Evolutionary conservation across 2,329 filamentous ascomycete genomes (phyloP).

Genomic region (Paecilomyces dactylethromorphus): DNA sequence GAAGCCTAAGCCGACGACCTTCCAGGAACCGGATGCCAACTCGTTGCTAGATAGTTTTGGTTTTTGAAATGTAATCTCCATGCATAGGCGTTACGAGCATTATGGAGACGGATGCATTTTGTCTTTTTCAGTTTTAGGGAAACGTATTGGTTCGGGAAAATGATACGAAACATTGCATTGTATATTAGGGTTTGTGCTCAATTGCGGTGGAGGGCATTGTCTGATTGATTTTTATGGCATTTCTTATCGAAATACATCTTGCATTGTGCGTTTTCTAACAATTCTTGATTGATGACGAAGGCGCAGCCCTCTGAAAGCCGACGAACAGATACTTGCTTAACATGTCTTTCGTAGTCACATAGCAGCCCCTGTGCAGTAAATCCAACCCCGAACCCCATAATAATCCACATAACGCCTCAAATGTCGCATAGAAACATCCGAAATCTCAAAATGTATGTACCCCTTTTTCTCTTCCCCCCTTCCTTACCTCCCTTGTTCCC

Average conservation of each 20-base stretch:
- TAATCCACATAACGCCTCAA: neutral
- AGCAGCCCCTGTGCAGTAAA: neutral
- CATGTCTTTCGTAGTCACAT: neutral
- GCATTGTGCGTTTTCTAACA: neutral
- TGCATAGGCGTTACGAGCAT: neutral
- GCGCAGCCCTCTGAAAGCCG: neutral
- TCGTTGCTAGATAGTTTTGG: conserved; percentile 90
- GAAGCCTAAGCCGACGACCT: conserved; percentile 61
- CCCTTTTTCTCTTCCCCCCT: neutral
- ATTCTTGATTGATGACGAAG: neutral
- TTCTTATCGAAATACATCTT: neutral
- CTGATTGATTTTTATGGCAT: neutral
- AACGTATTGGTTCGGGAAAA: neutral
- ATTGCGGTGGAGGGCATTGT: neutral
- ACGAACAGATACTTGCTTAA: neutral
- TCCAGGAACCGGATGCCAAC: conserved; percentile 86
- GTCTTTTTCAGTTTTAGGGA: neutral
- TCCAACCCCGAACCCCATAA: neutral
- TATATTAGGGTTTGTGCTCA: neutral
- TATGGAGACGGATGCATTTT: neutral
- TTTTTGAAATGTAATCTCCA: conserved; percentile 50
- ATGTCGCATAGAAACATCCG: neutral
- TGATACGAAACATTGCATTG: neutral
- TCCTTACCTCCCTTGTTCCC: neutral
- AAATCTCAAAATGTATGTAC: neutral